Evolutionary conservation across 176 grass and related monocot species (phyloP).

Genomic region (Aegilops umbellulata): DNA sequence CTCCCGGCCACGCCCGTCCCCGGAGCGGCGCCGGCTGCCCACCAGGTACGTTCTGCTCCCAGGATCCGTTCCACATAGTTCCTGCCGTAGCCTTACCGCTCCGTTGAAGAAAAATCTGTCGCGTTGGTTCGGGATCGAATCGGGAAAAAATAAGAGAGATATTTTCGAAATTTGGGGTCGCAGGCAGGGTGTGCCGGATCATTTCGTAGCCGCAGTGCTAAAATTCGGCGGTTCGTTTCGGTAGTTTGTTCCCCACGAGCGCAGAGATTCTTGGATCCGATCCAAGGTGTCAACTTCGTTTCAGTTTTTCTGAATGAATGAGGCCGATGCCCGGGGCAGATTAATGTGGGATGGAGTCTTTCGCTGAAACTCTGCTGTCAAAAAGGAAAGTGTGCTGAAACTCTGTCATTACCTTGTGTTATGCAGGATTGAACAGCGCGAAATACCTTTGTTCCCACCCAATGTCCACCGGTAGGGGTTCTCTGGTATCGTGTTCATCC

Average conservation of each 20-base stretch:
- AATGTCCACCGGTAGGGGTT: background rate
- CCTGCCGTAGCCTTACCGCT: background rate
- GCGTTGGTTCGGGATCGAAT: background rate
- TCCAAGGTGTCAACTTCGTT: background rate
- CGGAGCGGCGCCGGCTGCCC: background rate
- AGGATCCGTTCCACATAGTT: background rate
- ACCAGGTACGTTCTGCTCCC: background rate
- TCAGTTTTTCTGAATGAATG: background rate
- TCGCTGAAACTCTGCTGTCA: too few species aligned
- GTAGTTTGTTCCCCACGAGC: background rate
- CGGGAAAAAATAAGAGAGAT: too few species aligned
- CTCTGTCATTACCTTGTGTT: background rate
- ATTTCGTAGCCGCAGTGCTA: background rate
- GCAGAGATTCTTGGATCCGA: too few species aligned
- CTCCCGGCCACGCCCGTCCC: background rate
- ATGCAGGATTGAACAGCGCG: background rate
- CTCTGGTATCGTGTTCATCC: conserved; percentile 1
- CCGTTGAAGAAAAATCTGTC: too few species aligned
- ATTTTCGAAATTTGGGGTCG: background rate
- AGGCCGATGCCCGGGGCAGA: background rate
- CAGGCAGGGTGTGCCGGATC: too few species aligned
- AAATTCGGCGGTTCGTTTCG: background rate
- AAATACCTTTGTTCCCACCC: background rate
- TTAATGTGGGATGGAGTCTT: background rate
- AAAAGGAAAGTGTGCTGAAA: background rate